Evolutionary conservation across 371 early-diverging fungal species (phyloP), one percentile per base, ranked within the genome.

Genomic region (Lichtheimia hyalospora): DNA sequence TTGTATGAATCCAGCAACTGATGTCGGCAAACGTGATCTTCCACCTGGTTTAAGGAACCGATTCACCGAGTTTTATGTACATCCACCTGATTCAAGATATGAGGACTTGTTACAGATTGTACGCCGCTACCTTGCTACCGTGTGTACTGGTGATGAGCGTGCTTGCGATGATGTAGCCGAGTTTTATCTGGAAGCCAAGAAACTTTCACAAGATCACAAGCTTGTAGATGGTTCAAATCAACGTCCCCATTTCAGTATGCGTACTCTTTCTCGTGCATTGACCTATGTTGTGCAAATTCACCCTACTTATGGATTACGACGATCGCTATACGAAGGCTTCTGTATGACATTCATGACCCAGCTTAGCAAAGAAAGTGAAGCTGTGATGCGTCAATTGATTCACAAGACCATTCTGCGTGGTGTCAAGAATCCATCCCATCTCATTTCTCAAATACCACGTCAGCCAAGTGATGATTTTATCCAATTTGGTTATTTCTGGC

Each of bases 1-100:
- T 1, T 99, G 99, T 76, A 99, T 99, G 99, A 99, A 99, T 79
- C 99, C 99, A 16, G 93, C 96, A n/a, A 98, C 93, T 10, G 97
- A 98, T 79, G 95, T 96, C 1, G 99, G 99, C 50, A 99, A 99
- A 75, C 91, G 95, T 48, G 92, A 98, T 65, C 84, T 98, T 20
- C 96, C 99, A 12, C 90, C 91, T 4, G 95, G 94, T 12, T 81
- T 99, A 13, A 88, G 96, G 41, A 91, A 88, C 52, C 84, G 97
- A 40, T 97, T 98, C 70, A 95, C 95, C 15, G 97, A 98, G 64
- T 88, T 96, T 54, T 97, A 92, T 74, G 95, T 97, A 12, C 92
- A 94, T 52, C 81, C 95, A 10, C 96, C 96, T 2, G 99, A 99
- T 77, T 76, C 85, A 16, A 72, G 86, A 49, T 75, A 83, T 5